These are phyloP conservation scores for Ascochyta rabiei DNA, from an alignment of 2,329 filamentous ascomycete species.

Conservation along the genomic window DNA sequence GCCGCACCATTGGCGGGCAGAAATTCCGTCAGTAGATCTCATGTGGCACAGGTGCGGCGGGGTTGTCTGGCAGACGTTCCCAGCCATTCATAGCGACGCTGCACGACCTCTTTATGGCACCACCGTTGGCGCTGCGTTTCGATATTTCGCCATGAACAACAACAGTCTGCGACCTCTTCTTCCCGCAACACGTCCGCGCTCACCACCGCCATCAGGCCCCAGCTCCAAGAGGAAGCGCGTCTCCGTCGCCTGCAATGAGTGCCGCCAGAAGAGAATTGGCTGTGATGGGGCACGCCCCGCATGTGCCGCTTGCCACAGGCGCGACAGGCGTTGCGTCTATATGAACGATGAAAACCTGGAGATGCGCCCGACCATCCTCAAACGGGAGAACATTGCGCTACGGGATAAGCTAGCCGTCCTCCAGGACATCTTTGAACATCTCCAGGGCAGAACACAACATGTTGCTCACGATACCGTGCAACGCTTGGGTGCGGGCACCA, in stretches of 20 bases:
- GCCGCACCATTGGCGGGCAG: neutral
- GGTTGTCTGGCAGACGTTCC: constrained; percentile 1
- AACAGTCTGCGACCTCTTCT: constrained; percentile 12
- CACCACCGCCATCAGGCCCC: constrained; percentile 8
- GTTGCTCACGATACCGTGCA: constrained; percentile 14
- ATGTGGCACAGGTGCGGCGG: constrained; percentile 2
- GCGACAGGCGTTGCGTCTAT: constrained; percentile 16
- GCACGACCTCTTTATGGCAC: constrained; percentile 4
- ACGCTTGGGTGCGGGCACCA: constrained; percentile 9
- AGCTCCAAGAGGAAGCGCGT: constrained; percentile 19
- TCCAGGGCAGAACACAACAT: constrained; percentile 10
- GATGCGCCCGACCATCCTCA: constrained; percentile 17
- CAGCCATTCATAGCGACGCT: constrained; percentile 1
- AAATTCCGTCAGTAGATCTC: neutral
- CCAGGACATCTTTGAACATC: constrained; percentile 13
- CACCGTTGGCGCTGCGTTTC: constrained; percentile 5
- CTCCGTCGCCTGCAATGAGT: constrained; percentile 20
- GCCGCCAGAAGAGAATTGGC: constrained; percentile 17
- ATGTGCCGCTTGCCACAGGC: constrained; percentile 17
- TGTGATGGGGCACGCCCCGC: constrained; percentile 16
- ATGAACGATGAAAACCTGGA: constrained; percentile 17
- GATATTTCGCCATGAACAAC: constrained; percentile 13
- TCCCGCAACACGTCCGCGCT: constrained; percentile 16
- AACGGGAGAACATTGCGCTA: constrained; percentile 17
- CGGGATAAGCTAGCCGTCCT: constrained; percentile 15